Percentiles rank a stretch among this genome's conserved stretches.
phyloP scores from a whole-genome alignment of 2,329 filamentous ascomycete species.

The Madurella mycetomatis region DNA sequence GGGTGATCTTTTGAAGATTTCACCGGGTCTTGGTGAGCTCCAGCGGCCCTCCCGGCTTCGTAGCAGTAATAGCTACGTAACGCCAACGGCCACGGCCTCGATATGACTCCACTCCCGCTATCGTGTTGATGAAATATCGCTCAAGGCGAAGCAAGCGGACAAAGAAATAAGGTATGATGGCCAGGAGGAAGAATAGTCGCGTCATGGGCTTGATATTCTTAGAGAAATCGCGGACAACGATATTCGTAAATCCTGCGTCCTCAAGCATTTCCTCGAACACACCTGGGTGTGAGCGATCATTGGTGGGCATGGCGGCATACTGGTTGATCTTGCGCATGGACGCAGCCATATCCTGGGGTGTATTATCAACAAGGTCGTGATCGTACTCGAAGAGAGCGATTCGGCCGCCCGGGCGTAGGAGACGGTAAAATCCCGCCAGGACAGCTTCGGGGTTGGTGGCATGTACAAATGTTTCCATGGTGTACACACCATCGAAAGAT shows the following conservation, averaged over 20 bases:
- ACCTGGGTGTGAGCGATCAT: conserved; percentile 35
- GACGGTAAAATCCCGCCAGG: conserved; percentile 42
- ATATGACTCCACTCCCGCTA: conserved; percentile 39
- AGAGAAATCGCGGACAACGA: conserved; percentile 41
- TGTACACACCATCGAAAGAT: conserved; percentile 49
- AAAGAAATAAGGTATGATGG: conserved; percentile 43
- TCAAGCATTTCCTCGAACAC: conserved; percentile 39
- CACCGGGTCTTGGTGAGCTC: conserved; percentile 9
- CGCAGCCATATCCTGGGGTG: conserved; percentile 28
- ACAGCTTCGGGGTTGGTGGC: conserved; percentile 43
- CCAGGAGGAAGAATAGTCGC: conserved; percentile 43
- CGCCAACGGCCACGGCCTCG: conserved; percentile 32
- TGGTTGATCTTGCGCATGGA: conserved; percentile 38
- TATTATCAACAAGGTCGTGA: conserved; percentile 33
- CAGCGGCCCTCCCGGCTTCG: conserved; percentile 29
- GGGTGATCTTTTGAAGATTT: too few relatives aligned
- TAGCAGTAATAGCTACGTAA: conserved; percentile 35
- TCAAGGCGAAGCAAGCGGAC: conserved; percentile 41
- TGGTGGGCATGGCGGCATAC: conserved; percentile 43
- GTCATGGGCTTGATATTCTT: conserved; percentile 46
- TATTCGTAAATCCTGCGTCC: conserved; percentile 42
- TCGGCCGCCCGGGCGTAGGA: conserved; percentile 44
- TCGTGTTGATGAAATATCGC: conserved; percentile 43
- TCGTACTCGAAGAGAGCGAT: conserved; percentile 46
- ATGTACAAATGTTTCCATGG: conserved; percentile 54